These are phyloP conservation scores for Colletotrichum sp. DNA, from an alignment of 2,329 filamentous ascomycete genomes.

Conservation along the genomic window DNA sequence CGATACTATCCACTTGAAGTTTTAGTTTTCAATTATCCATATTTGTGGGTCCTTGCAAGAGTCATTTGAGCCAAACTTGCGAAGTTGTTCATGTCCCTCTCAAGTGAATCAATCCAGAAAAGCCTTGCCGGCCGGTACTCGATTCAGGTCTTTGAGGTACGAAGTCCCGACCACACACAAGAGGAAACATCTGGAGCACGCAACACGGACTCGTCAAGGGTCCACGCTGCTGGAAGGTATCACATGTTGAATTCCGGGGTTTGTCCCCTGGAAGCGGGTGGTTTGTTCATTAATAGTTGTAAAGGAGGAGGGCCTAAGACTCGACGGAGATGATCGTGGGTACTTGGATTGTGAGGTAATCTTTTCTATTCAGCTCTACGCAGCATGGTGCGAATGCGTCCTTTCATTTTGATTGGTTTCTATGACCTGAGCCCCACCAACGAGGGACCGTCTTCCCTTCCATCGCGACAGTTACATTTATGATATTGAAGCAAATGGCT, in stretches of 20 bases:
- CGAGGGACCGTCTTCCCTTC: background rate
- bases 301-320: background rate
- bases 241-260: too few relatives aligned
- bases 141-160: background rate
- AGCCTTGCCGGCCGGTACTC: background rate
- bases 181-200: accelerated
- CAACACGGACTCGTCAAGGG: background rate
- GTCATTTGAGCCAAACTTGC: accelerated
- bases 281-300: accelerated
- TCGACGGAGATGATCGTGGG: background rate
- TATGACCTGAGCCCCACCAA: background rate
- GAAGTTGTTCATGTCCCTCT: accelerated
- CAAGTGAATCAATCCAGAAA: background rate
- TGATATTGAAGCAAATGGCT: background rate
- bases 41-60: background rate
- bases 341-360: background rate
- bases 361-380: accelerated
- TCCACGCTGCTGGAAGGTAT: background rate
- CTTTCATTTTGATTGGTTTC: background rate
- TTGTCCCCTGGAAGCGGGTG: accelerated
- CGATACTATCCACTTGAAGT: background rate
- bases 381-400: background rate
- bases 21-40: background rate
- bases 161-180: accelerated
- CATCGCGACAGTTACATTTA: accelerated